Conservation (phyloP, 179 eudicot genomes). For the Pouteria campechiana region DNA sequence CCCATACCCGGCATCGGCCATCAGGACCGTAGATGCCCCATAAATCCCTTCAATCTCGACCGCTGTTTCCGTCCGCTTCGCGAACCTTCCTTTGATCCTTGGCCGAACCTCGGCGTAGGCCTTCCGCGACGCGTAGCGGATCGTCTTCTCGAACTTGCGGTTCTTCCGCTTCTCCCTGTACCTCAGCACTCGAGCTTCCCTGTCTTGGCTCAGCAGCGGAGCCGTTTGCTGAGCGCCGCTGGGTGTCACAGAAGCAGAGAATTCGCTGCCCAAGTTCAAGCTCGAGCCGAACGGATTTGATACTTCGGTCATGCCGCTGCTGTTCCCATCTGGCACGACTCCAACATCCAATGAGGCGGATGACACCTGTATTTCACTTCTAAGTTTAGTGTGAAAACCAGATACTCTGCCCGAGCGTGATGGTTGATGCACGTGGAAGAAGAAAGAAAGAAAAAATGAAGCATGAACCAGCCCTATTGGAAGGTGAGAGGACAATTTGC, state of each 20-base stretch:
- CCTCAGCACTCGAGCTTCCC: constrained; percentile 71
- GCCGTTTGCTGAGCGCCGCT: constrained; percentile 9
- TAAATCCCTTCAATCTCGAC: constrained; percentile 12
- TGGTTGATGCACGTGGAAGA: not conserved
- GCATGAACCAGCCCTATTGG: too few relatives aligned
- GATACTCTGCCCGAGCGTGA: not conserved
- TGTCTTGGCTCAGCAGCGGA: constrained; percentile 35
- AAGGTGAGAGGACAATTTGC: too few relatives aligned
- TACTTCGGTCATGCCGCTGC: constrained; percentile 22
- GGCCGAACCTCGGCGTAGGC: constrained; percentile 77
- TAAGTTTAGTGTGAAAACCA: too few relatives aligned
- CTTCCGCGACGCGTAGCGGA: constrained; percentile 67
- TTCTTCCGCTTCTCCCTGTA: constrained; percentile 78
- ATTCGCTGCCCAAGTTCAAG: not conserved
- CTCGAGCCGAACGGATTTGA: constrained; percentile 7
- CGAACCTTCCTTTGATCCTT: constrained; percentile 67
- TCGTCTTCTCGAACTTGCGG: constrained; percentile 70
- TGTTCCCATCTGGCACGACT: constrained; percentile 59
- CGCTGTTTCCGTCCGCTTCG: constrained; percentile 37
- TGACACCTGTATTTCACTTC: constrained; percentile 33
- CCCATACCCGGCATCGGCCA: constrained; percentile 7
- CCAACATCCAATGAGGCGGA: constrained; percentile 72
- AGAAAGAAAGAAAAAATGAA: not conserved
- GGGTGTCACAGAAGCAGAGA: too few relatives aligned
- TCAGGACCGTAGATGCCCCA: not conserved